Evolutionary conservation across 2,329 filamentous ascomycete species (phyloP), one percentile per base, ranked within the genome.

Genomic region (Stagonosporopsis chrysanthemi): DNA sequence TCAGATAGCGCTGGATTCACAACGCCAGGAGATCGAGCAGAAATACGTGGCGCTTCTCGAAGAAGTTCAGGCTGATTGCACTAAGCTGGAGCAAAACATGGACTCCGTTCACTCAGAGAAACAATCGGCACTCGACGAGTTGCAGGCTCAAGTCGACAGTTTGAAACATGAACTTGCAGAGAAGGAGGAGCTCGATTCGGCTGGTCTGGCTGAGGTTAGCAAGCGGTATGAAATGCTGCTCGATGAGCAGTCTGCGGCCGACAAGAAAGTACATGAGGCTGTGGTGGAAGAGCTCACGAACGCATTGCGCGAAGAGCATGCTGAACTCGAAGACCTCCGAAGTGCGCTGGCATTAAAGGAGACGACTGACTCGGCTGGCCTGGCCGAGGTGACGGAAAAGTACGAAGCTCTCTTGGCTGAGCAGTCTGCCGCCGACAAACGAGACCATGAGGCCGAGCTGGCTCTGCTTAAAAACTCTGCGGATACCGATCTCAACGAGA

Each of bases 1-100:
- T 26, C 62, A 67, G 3, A 48, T 39, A 11, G 54, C 43, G 2
- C n/a, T 58, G 6, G 39, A 53, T 12, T 36, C 62, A 4, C 70
- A 69, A 41, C 64, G 63, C 40, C 58, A 56, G 1, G 70, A 75
- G 29, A 66, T 75, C 6, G 72, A 74, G 50, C 60, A 70, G 22
- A 74, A 72, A 29, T 73, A 68, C 24, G 66, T 63, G 14, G 65
- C 57, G 6, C 48, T 75, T 2, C 56, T 76, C 1, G 72, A 74
- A 45, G 68, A 65, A 29, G 51, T 74, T 9, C 73, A 74, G 44
- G 58, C 52, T 17, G 68, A 70, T 28, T 38, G 62, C 4, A 60
- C 59, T 5, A 63, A 67, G 23, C 52, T 72, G n/a, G 70, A 74
- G 49, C 62, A 71, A 41, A 66, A 72, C 26, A 72, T 67, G 50